phyloP scores from a whole-genome alignment of 495 filamentous ascomycete genomes.

The Margaritispora aquatica region DNA sequence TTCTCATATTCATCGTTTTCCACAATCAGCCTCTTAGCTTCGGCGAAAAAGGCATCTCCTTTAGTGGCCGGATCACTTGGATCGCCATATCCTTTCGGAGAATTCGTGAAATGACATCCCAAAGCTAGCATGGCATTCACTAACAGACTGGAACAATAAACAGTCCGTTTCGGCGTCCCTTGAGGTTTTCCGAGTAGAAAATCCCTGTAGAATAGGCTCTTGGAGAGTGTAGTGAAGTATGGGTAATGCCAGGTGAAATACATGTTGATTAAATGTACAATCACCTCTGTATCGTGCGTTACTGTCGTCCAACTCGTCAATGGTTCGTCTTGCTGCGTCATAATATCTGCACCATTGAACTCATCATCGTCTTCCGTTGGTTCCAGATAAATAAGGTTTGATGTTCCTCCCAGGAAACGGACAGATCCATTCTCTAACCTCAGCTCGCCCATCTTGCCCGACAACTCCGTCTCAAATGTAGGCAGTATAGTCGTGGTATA shows the following conservation, averaged over 20 bases:
- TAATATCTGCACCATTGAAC: slow-evolving; percentile 38
- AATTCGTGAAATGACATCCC: slow-evolving; percentile 91
- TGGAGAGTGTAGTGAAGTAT: slow-evolving; percentile 92
- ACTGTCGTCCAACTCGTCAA: slow-evolving; percentile 83
- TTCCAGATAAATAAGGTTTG: slow-evolving; percentile 83
- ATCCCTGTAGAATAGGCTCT: slow-evolving; percentile 79
- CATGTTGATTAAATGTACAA: slow-evolving; percentile 89
- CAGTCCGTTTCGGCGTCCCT: slow-evolving; percentile 38
- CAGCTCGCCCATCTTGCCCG: slow-evolving; percentile 89
- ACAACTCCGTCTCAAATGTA: slow-evolving; percentile 71
- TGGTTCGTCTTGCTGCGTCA: slow-evolving; percentile 51
- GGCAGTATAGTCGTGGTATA: slow-evolving; percentile 36
- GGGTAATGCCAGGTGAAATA: slow-evolving; percentile 99
- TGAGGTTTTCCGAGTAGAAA: slow-evolving; percentile 59
- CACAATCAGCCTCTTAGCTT: slow-evolving; percentile 83
- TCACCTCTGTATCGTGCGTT: slow-evolving; percentile 68
- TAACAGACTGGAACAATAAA: slow-evolving; percentile 82
- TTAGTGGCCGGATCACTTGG: slow-evolving; percentile 74
- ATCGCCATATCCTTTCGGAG: slow-evolving; percentile 59
- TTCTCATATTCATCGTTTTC: slow-evolving; percentile 93
- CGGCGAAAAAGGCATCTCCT: slow-evolving; percentile 94
- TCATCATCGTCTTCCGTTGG: slow-evolving; percentile 43
- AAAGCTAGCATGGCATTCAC: slow-evolving; percentile 96
- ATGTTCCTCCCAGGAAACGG: slow-evolving; percentile 91
- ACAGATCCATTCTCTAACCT: slow-evolving; percentile 82